Conservation (phyloP, 2,329 filamentous ascomycete species). For the Xylaria polymorpha region DNA sequence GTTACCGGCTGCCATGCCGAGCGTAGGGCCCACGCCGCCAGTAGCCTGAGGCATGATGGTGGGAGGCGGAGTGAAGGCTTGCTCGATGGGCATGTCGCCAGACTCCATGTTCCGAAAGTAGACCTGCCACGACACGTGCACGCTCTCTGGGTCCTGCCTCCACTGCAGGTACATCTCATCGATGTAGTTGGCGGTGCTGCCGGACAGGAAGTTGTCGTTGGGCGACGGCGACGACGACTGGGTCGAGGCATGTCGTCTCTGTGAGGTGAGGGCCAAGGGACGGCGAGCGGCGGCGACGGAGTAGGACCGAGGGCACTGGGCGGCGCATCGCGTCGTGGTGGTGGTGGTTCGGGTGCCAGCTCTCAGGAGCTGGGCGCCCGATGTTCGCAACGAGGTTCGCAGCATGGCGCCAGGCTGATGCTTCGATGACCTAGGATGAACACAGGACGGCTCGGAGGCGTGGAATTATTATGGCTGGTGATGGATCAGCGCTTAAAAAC, state of each 20-base stretch:
- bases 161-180: slow-evolving; percentile 99
- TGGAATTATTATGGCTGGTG: slow-evolving; percentile 14
- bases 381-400: slow-evolving; percentile 74
- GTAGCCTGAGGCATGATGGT: slow-evolving; percentile 86
- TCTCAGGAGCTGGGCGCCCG: slow-evolving; percentile 71
- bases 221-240: slow-evolving; percentile 73
- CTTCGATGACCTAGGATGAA: slow-evolving; percentile 43
- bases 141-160: slow-evolving; percentile 92
- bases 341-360: slow-evolving; percentile 59
- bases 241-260: slow-evolving; percentile 67
- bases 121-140: slow-evolving; percentile 98
- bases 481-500: slow-evolving; percentile 27
- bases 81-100: slow-evolving; percentile 96
- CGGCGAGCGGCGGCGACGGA: slow-evolving; percentile 61
- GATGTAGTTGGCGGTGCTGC: slow-evolving; percentile 98
- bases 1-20: slow-evolving; percentile 72
- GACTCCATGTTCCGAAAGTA: slow-evolving; percentile 99
- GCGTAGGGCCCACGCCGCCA: slow-evolving; percentile 79
- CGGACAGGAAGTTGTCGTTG: slow-evolving; percentile 95
- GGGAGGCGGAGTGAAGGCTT: slow-evolving; percentile 95
- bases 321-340: slow-evolving; percentile 51
- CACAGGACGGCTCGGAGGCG: slow-evolving; percentile 13
- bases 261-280: slow-evolving; percentile 61
- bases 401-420: slow-evolving; percentile 71
- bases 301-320: slow-evolving; percentile 54